Conservation (phyloP, 176 grass and related monocot genomes). For the Guadua angustifolia region DNA sequence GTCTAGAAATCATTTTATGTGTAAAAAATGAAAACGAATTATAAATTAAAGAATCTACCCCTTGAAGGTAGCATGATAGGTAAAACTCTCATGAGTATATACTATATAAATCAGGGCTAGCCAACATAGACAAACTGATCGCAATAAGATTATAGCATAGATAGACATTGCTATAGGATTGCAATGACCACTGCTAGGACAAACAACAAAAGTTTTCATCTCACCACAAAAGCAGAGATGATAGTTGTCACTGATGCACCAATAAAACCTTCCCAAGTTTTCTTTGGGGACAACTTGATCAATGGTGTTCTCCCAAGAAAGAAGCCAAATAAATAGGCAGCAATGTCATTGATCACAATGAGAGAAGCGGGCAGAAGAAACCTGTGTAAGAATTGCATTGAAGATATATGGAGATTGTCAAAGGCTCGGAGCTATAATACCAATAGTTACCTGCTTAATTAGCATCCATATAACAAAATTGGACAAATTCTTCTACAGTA, state of each 20-base stretch:
- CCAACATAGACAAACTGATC: background rate
- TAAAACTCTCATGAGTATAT: slow-evolving; percentile 9
- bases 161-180: background rate
- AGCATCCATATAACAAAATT: slow-evolving; percentile 22
- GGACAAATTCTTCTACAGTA: background rate
- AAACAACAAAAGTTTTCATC: slow-evolving; percentile 31
- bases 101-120: slow-evolving; percentile 20
- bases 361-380: slow-evolving; percentile 98
- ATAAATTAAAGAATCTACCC: background rate
- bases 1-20: background rate
- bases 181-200: background rate
- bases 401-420: slow-evolving; percentile 21
- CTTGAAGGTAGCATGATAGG: background rate
- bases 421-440: slow-evolving; percentile 13
- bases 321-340: slow-evolving; percentile 97
- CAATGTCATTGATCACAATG: slow-evolving; percentile 95
- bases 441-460: background rate
- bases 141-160: slow-evolving; percentile 3
- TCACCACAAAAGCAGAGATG: slow-evolving; percentile 93
- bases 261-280: slow-evolving; percentile 99
- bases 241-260: slow-evolving; percentile 95
- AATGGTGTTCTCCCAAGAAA: slow-evolving; percentile 96
- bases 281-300: slow-evolving; percentile 99
- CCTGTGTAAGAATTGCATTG: slow-evolving; percentile 59
- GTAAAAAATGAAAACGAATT: slow-evolving; percentile 6